Conservation (phyloP, 345 rosid genomes). For the Streptanthus diversifolius region DNA sequence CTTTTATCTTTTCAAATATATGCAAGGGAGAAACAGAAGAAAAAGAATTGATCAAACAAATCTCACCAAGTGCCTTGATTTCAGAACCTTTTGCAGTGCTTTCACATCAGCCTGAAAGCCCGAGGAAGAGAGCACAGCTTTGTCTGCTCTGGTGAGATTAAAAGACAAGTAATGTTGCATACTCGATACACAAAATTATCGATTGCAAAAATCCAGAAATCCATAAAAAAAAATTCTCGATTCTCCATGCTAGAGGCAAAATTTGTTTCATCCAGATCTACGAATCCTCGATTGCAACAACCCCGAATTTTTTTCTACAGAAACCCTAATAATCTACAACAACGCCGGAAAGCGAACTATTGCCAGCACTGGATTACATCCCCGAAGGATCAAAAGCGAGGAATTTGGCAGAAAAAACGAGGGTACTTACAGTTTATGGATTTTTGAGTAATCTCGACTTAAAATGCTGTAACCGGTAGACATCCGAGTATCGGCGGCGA, state of each 20-base stretch:
- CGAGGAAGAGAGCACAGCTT: constrained; percentile 80
- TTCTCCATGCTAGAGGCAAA: neutral
- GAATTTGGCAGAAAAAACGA: neutral
- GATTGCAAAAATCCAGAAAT: neutral
- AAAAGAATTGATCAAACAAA: constrained; percentile 12
- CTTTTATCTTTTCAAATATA: neutral
- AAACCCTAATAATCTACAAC: constrained; percentile 4
- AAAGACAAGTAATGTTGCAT: neutral
- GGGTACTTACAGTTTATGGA: constrained; percentile 58
- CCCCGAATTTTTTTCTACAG: neutral
- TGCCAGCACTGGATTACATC: neutral
- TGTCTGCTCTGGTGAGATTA: constrained; percentile 61
- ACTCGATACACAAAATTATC: neutral
- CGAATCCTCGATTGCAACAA: neutral
- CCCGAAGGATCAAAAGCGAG: neutral
- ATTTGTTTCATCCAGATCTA: constrained; percentile 19
- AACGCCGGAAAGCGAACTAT: neutral
- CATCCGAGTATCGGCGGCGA: constrained; percentile 98
- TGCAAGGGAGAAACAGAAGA: neutral
- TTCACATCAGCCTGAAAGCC: constrained; percentile 98
- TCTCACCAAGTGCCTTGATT: constrained; percentile 88
- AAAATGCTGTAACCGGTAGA: constrained; percentile 89
- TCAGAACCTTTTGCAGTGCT: constrained; percentile 79
- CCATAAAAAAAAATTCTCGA: neutral
- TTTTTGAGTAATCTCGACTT: constrained; percentile 87